Evolutionary conservation across 2,329 filamentous ascomycete genomes (phyloP).

Genomic region (Aspergillus transmontanensis): DNA sequence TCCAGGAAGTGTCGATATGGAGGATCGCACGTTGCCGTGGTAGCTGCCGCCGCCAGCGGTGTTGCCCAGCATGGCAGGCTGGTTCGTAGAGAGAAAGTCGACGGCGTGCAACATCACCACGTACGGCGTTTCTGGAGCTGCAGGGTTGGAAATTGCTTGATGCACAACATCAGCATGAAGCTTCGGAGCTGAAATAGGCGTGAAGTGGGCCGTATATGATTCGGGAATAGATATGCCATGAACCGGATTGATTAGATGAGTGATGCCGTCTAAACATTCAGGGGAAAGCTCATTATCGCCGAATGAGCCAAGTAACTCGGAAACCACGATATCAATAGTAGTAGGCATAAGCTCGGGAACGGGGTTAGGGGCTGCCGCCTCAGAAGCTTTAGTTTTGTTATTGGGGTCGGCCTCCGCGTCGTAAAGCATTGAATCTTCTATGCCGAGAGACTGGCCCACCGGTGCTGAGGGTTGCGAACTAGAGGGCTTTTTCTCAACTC

Average conservation of each 20-base stretch:
- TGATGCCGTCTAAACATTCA: slow-evolving; percentile 94
- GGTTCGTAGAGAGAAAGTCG: slow-evolving; percentile 77
- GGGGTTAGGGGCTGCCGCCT: slow-evolving; percentile 50
- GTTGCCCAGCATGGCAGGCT: slow-evolving; percentile 40
- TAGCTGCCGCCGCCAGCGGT: slow-evolving; percentile 20
- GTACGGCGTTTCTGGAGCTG: slow-evolving; percentile 87
- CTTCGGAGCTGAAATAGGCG: slow-evolving; percentile 86
- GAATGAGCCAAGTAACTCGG: slow-evolving; percentile 89
- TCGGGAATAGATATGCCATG: slow-evolving; percentile 92
- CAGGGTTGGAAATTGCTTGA: slow-evolving; percentile 63
- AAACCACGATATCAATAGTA: slow-evolving; percentile 83
- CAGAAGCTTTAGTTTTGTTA: slow-evolving; percentile 41
- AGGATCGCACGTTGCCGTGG: slow-evolving; percentile 28
- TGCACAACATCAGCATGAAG: slow-evolving; percentile 78
- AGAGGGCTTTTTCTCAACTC: slow-evolving; percentile 25
- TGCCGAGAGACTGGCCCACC: slow-evolving; percentile 39
- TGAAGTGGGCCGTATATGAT: slow-evolving; percentile 90
- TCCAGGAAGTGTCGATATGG: slow-evolving; percentile 30
- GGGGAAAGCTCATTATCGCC: slow-evolving; percentile 96
- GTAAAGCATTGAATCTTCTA: slow-evolving; percentile 28
- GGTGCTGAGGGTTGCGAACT: slow-evolving; percentile 16
- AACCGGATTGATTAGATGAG: slow-evolving; percentile 77
- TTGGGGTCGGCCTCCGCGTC: slow-evolving; percentile 27
- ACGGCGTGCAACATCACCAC: slow-evolving; percentile 90
- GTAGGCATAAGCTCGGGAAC: slow-evolving; percentile 25